Evolutionary conservation across 23 red algal species (phyloP).

Genomic region (Chondrus crispus): DNA sequence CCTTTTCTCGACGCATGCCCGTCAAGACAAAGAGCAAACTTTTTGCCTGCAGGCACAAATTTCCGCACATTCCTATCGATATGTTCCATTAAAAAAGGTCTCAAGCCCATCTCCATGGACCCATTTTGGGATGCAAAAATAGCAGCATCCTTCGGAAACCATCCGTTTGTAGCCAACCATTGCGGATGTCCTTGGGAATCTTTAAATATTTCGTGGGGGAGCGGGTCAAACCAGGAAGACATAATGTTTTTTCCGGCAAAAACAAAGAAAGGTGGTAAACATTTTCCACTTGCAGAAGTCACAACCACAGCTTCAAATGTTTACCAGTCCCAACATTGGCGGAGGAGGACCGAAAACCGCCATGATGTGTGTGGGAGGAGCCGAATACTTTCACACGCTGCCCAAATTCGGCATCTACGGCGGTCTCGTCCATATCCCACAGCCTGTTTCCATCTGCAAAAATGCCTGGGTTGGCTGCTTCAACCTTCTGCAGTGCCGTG

Average conservation of each 20-base stretch:
- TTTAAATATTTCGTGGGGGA: background rate
- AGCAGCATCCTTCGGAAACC: background rate
- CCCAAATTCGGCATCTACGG: background rate
- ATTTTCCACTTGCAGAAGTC: background rate
- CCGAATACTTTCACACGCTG: background rate
- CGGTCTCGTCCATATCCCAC: conserved; percentile 1
- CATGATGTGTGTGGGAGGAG: background rate
- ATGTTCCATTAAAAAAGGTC: background rate
- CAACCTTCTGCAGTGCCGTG: background rate
- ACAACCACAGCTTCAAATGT: background rate
- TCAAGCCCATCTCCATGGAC: background rate
- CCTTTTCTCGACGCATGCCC: background rate
- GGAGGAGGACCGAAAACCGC: too few species aligned
- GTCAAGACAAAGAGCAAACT: background rate
- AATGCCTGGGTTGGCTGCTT: background rate
- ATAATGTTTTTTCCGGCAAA: background rate
- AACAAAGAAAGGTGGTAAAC: background rate
- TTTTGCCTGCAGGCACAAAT: background rate
- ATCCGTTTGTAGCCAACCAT: background rate
- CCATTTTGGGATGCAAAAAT: background rate
- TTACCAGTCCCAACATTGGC: too few species aligned
- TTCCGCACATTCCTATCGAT: background rate
- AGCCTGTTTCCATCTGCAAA: background rate
- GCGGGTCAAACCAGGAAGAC: background rate
- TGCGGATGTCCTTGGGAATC: background rate